A percentile compares a stretch with the other conserved stretches of the same genome.
These are phyloP conservation scores for Kurtzmaniella cleridarum DNA, from an alignment of 805 yeast genomes.

Conservation along the genomic window DNA sequence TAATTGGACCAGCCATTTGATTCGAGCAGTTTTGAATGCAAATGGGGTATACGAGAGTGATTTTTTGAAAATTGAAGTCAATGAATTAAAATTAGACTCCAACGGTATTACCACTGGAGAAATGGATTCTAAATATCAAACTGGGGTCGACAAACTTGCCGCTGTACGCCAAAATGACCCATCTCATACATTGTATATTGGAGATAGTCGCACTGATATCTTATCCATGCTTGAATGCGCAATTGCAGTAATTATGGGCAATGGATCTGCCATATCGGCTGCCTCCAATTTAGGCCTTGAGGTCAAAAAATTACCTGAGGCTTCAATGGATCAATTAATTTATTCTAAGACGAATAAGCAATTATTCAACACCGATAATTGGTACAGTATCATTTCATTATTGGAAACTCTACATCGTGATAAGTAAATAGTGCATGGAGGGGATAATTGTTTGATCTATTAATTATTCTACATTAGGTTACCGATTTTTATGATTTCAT, in stretches of 20 bases:
- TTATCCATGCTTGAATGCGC: constrained; percentile 44
- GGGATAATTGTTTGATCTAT: no score
- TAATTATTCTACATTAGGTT: neutral
- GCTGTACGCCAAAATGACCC: constrained; percentile 9
- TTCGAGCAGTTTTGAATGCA: constrained; percentile 24
- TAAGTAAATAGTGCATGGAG: no score
- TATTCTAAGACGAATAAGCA: no score
- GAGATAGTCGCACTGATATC: constrained; percentile 61
- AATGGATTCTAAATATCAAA: constrained; percentile 28
- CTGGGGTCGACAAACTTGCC: constrained; percentile 48
- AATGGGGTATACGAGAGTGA: constrained; percentile 15
- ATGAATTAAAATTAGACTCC: constrained; percentile 43
- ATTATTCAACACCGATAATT: no score
- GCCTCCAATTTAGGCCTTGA: constrained; percentile 3
- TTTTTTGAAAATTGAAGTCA: constrained; percentile 34
- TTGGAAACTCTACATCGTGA: no score
- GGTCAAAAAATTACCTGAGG: neutral
- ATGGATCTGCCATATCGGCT: constrained; percentile 24
- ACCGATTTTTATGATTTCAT: constrained; percentile 2
- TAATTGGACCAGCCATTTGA: constrained; percentile 55
- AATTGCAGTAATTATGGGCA: constrained; percentile 41
- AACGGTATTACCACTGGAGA: constrained; percentile 24
- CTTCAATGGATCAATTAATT: neutral
- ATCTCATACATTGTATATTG: constrained; percentile 39
- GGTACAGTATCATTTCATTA: no score